Base-by-base conservation (phyloP, 2,329 filamentous ascomycete genomes). In the Diplodia seriata region DNA sequence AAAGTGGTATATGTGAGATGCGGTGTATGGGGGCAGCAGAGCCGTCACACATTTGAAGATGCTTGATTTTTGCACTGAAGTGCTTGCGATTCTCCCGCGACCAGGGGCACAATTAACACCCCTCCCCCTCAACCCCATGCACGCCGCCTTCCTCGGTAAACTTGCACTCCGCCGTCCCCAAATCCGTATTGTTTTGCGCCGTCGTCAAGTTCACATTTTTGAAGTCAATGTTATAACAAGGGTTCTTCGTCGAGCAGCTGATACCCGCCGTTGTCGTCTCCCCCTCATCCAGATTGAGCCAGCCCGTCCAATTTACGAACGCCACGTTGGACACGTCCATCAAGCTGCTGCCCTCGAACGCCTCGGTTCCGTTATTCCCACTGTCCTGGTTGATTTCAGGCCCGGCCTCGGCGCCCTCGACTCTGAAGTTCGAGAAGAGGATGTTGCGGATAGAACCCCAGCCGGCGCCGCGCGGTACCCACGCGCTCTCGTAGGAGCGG, bases 361-460 rank as follows among this genome's bases (percentile, higher is more conserved):
- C 81, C 1, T 83, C 83, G 1, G 77, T 81, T 1, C 83, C 83
- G 71, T 87, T 85, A 66, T 85, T 77, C 2, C 85, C 84, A 54
- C 72, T 83, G 65, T 84, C 78, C 71, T 87, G 80, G 0, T 74
- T 82, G 66, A 87, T 85, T 2, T 72, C 71, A 0, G 81, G 78
- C 0, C 82, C 82, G 15, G 74, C 71, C 15, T 79, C 77, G 1
- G 84, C 80, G 12, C 84, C 85, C 11, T 81, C 70, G 15, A 86
- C 71, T 14, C 80, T 70, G 70, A 87, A 86, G 69, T 86, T 86
- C 20, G 79, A 77, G 69, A 87, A 85, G 1, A 81, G 72, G 8
- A 87, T 75, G 70, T 86, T 85, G 15, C 77, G 74, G 4, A 87
- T 81, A 3, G 74, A 76, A n/a, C 86, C 85, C 82, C 85, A 86